These are phyloP conservation scores for Cystofilobasidium bisporidii DNA, from an alignment of 768 basidiomycete genomes.

Conservation along the genomic window DNA sequence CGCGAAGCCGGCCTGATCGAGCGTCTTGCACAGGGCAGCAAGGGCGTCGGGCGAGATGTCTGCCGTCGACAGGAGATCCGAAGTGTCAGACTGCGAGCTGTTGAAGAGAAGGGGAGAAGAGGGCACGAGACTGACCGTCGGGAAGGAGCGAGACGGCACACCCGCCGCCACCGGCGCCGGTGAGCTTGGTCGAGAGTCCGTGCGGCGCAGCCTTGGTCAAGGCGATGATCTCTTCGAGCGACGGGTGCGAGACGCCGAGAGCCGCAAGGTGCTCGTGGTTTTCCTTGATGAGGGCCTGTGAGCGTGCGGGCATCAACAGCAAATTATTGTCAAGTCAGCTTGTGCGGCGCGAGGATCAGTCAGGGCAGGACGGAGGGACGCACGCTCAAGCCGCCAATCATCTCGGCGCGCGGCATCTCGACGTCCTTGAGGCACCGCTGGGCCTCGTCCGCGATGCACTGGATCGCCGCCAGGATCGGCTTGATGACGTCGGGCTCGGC, in stretches of 20 bases:
- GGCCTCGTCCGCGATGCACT: conserved; percentile 75
- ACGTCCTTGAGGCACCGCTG: conserved; percentile 62
- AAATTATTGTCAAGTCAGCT: not conserved
- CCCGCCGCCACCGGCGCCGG: conserved; percentile 97
- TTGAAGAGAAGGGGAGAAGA: not conserved
- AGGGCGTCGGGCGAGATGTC: conserved; percentile 60
- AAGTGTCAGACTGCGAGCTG: too few species aligned
- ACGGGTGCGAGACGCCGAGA: conserved; percentile 83
- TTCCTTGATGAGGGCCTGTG: conserved; percentile 68
- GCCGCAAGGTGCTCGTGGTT: conserved; percentile 77
- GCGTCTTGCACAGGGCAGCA: conserved; percentile 50
- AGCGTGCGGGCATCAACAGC: not conserved
- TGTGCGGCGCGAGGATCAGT: not conserved
- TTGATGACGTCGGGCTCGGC: conserved; percentile 76
- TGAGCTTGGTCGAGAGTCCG: conserved; percentile 71
- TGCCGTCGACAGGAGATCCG: conserved; percentile 36
- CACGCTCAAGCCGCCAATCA: conserved; percentile 62
- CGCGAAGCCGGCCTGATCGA: conserved; percentile 58
- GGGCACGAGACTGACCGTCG: conserved; percentile 54
- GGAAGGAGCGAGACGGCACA: conserved; percentile 92
- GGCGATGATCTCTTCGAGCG: conserved; percentile 69
- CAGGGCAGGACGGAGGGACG: conserved; percentile 35
- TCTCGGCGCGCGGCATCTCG: conserved; percentile 54
- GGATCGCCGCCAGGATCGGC: conserved; percentile 67
- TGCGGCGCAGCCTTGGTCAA: conserved; percentile 58